Conservation (phyloP, 768 basidiomycete species). For the Suillus subaureus region DNA sequence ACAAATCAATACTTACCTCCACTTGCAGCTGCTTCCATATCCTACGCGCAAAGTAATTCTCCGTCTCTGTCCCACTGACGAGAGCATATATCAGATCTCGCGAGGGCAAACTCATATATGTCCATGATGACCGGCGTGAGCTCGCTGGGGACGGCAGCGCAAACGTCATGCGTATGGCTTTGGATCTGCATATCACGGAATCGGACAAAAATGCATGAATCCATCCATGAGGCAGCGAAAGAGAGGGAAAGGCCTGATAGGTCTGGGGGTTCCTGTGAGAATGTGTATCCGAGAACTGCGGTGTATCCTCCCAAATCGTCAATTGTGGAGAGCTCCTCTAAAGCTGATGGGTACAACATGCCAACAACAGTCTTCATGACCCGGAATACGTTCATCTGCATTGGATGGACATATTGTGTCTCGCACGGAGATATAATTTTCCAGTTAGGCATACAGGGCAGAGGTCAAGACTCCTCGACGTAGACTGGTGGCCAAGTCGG, state of each 20-base stretch:
- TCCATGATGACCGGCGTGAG: background rate
- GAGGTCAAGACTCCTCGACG: background rate
- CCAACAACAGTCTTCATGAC: background rate
- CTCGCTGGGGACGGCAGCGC: background rate
- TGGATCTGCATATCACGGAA: background rate
- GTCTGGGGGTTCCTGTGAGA: background rate
- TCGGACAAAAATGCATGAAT: background rate
- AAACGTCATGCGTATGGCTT: too few species aligned
- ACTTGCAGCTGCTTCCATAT: background rate
- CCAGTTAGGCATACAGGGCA: background rate
- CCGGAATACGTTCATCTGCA: background rate
- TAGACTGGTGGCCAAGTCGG: too few species aligned
- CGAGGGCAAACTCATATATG: background rate
- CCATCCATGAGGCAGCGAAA: too few species aligned
- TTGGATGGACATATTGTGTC: background rate
- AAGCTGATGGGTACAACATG: background rate
- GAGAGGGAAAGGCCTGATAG: too few species aligned
- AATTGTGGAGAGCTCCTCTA: background rate
- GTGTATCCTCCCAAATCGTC: background rate
- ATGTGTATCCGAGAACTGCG: background rate
- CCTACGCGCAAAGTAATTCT: background rate
- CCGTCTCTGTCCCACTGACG: background rate
- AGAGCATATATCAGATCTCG: conserved; percentile 5
- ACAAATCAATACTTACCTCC: background rate
- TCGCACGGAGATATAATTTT: background rate